phyloP scores from a whole-genome alignment of 1,139 yeast species.

The Nakaseomyces bracarensis region DNA sequence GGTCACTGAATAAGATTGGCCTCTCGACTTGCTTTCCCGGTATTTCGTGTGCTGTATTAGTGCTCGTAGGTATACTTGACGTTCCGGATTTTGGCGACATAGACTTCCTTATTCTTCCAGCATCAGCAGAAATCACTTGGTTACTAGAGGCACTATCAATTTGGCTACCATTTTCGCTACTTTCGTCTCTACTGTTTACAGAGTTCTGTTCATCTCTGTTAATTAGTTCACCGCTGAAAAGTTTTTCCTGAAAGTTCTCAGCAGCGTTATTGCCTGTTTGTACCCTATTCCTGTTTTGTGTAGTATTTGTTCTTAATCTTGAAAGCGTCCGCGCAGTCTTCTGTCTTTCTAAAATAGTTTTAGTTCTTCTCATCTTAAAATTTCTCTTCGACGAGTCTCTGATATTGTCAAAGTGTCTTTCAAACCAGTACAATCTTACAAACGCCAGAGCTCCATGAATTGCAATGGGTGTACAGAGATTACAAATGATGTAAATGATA shows the following conservation, averaged over 20 bases:
- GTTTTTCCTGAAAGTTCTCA: constrained; percentile 29
- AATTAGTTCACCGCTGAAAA: constrained; percentile 31
- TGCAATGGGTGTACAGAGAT: constrained; percentile 77
- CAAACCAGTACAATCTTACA: constrained; percentile 84
- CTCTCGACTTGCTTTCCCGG: neutral
- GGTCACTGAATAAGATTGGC: neutral
- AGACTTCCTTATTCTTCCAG: neutral
- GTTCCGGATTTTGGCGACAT: neutral
- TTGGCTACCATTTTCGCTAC: neutral
- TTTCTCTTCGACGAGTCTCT: constrained; percentile 64
- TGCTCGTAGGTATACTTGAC: neutral
- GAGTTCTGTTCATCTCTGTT: constrained; percentile 28
- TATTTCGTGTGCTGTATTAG: neutral
- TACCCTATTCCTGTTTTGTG: neutral
- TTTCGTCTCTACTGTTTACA: constrained; percentile 1
- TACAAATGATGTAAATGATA: constrained; percentile 48
- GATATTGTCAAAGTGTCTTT: constrained; percentile 76
- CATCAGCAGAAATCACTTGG: neutral
- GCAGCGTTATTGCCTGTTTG: neutral
- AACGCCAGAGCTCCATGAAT: constrained; percentile 76
- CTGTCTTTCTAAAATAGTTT: constrained; percentile 40
- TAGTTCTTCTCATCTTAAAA: constrained; percentile 70
- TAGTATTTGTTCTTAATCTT: constrained; percentile 16
- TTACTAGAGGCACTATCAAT: neutral
- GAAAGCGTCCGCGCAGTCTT: constrained; percentile 49